Conservation (phyloP, 2,329 filamentous ascomycete genomes). For the Fusarium begoniae region DNA sequence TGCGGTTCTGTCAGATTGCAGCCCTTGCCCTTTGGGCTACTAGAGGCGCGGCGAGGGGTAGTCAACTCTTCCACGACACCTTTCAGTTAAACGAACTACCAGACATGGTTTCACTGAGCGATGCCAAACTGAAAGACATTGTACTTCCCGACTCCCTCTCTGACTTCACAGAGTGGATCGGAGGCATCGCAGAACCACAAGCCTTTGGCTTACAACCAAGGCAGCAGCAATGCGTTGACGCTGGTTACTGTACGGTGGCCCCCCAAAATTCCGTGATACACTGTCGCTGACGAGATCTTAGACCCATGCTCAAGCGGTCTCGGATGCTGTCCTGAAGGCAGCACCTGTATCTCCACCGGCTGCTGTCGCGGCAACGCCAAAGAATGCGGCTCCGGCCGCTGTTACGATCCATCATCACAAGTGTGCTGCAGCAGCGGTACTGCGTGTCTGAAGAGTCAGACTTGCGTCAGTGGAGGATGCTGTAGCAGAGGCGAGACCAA, state of each 20-base stretch:
- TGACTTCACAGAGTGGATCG: not conserved
- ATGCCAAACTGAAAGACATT: not conserved
- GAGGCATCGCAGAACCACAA: not conserved
- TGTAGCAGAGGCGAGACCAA: not conserved
- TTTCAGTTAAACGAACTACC: not conserved
- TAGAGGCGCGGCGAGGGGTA: not conserved
- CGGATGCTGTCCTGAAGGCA: not conserved
- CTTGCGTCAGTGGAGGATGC: not conserved
- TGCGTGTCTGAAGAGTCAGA: not conserved
- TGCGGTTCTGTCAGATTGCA: not conserved
- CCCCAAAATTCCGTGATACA: rapidly evolving
- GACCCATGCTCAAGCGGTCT: slow-evolving; percentile 1
- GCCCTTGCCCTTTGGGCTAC: not conserved
- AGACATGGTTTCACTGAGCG: not conserved
- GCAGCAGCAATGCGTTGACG: not conserved
- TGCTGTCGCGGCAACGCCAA: not conserved
- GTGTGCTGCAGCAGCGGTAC: not conserved
- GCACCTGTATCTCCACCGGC: not conserved
- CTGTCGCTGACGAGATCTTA: not conserved
- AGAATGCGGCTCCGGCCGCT: not conserved
- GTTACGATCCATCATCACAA: not conserved
- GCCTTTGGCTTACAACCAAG: not conserved
- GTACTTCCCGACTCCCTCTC: not conserved
- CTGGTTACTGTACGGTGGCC: not conserved
- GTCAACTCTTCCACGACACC: not conserved